phyloP scores from a whole-genome alignment of 192 early-diverging fungal genomes.

The Backusella morwellensis region DNA sequence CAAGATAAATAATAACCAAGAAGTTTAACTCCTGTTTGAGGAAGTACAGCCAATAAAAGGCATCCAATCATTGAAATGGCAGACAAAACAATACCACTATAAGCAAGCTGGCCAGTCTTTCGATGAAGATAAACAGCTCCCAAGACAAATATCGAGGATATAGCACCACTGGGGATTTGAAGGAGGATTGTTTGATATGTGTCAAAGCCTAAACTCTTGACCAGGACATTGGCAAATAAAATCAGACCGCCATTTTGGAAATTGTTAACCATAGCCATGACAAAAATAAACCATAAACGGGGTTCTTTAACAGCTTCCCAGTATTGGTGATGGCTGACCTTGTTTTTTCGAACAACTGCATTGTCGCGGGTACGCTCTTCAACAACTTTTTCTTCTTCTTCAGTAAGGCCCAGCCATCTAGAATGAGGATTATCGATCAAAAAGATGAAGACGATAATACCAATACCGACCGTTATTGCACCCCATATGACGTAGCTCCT shows the following conservation, averaged over 20 bases:
- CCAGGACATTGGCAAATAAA: constrained; percentile 14
- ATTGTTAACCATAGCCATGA: neutral
- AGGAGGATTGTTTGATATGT: constrained; percentile 7
- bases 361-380: constrained; percentile 25
- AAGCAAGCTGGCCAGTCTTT: neutral
- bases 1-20: neutral
- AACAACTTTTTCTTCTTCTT: constrained; percentile 23
- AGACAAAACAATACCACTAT: neutral
- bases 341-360: neutral
- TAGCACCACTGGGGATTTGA: neutral
- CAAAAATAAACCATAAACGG: constrained; percentile 13
- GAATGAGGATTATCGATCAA: constrained; percentile 23
- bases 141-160: neutral
- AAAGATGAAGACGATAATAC: constrained; percentile 21
- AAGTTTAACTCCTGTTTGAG: neutral
- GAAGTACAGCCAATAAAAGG: neutral
- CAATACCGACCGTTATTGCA: constrained; percentile 8
- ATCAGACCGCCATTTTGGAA: constrained; percentile 25
- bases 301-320: constrained; percentile 27
- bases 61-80: neutral
- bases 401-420: neutral
- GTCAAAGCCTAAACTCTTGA: constrained; percentile 15
- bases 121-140: neutral
- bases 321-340: constrained; percentile 16
- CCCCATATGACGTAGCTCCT: constrained; percentile 31